Evolutionary conservation across 208 protist species (phyloP).

Genomic region (Acanthamoeba castellanii): DNA sequence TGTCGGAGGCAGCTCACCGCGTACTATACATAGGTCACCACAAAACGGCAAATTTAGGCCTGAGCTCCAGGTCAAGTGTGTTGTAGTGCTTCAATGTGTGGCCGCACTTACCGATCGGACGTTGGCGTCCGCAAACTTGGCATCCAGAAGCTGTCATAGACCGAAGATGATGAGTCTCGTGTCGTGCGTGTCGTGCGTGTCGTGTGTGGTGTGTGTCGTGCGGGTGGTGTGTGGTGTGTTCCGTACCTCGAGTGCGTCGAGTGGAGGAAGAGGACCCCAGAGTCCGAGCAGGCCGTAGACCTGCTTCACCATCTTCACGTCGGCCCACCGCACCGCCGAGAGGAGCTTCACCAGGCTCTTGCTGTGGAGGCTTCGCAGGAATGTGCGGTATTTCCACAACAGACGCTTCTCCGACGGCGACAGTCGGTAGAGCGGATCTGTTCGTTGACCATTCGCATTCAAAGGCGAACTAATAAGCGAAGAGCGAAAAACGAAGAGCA

Average conservation of each 20-base stretch:
- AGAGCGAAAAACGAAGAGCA: too few species aligned
- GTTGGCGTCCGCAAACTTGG: conserved; percentile 87
- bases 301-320: conserved; percentile 76
- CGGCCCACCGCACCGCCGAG: conserved; percentile 77
- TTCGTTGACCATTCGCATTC: not conserved
- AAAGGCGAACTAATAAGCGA: not conserved
- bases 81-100: not conserved
- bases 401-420: conserved; percentile 50
- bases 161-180: not conserved
- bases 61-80: not conserved
- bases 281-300: conserved; percentile 78
- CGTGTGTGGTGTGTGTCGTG: not conserved
- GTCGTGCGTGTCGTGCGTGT: not conserved
- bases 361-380: conserved; percentile 49
- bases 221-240: not conserved
- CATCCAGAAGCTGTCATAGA: conserved; percentile 83
- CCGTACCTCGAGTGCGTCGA: conserved; percentile 87
- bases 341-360: conserved; percentile 75
- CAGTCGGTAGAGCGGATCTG: conserved; percentile 62
- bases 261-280: conserved; percentile 84
- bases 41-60: conserved; percentile 42
- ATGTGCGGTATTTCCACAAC: conserved; percentile 68
- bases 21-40: not conserved
- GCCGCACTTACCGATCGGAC: conserved; percentile 80
- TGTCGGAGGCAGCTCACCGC: conserved; percentile 85